Base-by-base conservation (phyloP, 2,329 filamentous ascomycete species). In the Phialophora chinensis region DNA sequence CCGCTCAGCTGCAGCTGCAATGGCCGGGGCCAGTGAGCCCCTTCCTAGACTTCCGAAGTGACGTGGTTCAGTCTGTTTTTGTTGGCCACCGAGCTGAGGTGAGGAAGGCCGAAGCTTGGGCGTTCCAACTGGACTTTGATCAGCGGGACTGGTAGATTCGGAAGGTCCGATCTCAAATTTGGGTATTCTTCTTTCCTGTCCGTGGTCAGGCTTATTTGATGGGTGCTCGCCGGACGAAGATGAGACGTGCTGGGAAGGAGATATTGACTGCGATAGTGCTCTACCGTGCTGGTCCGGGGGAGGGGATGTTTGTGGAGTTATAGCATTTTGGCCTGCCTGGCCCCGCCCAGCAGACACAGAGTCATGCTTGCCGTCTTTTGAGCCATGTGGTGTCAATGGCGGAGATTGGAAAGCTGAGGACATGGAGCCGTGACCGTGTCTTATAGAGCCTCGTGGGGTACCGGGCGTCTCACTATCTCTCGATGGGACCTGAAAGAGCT, bases 341-440 rank as follows among this genome's bases (percentile, higher is more conserved):
- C 66, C 76, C 78, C 65, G 75, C 73, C 76, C 74, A 66, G 75
- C 70, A 44, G 75, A 75, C 20, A 60, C 53, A 55, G 75, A 75
- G 61, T 72, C 74, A 65, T 73, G 70, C 71, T 76, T 77, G 60
- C 74, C 82, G 75, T 88, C 87, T 70, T 83, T 82, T 52, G 92
- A 94, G 60, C 89, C 93, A 62, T 92, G 89, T 20, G 94, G 94
- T 12, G 93, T 97, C 60, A 98, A 85, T 50, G 93, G 93, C 71
- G 94, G 94, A 11, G 93, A 96, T 72, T 94, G 91, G 80, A 96
- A 86, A 65, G 90, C 87, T 66, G 89, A 87, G 53, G 86, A 65
- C 90, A 93, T 68, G 86, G 84, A 72, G 84, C 62, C 65, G 27
- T 86, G 88, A 88, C 69, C 67, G 3, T 64, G 66, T 62, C 90